Base-by-base conservation (phyloP, 2,329 filamentous ascomycete species). In the Cercospora sojina region DNA sequence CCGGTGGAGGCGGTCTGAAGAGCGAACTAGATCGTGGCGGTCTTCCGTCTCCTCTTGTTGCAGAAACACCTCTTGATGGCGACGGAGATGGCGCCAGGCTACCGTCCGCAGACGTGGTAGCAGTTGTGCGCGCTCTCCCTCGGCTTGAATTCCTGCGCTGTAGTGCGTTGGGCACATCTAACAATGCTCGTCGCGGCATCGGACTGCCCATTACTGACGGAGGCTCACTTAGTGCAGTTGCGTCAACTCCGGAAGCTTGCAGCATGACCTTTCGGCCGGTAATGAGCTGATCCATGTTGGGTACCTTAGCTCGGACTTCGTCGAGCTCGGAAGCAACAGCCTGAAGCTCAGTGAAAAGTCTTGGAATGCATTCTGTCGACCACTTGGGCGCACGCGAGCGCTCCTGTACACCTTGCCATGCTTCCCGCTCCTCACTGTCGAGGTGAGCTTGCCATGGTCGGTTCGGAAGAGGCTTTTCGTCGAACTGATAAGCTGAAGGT, bases 241-340 rank as follows among this genome's bases (percentile, higher is more conserved):
- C 35, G n/a, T 78, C 78, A 55, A 83, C 74, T 23, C 81, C 80
- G 29, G 82, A 77, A 32, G 83, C 80, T 58, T 79, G 79, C 60
- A 86, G 82, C 41, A 83, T 82, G 59, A 81, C 79, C 68, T 84
- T 83, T 29, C 83, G 79, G 57, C 80, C 82, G 2, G 79, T 76
- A 20, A 85, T 76, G 55, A 84, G 79, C 20, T 80, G 79, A 64
- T 84, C 81, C 66, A 84, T 79, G 62, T 82, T 81, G 4, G 79
- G 78, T 7, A 84, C 78, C 31, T 79, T 78, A 32, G 74, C 71
- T 47, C 82, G 79, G 27, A 85, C 79, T 18, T 71, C 73, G 27
- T 79, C 73, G 31, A 84, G 72, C 73, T 85, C 80, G 5, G 70
- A 38, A 47, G 79, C 74, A 1, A 85, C 75, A 35, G 74, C 74